These are phyloP conservation scores for Monosporozyma unispora DNA, from an alignment of 805 yeast species.

Conservation along the genomic window DNA sequence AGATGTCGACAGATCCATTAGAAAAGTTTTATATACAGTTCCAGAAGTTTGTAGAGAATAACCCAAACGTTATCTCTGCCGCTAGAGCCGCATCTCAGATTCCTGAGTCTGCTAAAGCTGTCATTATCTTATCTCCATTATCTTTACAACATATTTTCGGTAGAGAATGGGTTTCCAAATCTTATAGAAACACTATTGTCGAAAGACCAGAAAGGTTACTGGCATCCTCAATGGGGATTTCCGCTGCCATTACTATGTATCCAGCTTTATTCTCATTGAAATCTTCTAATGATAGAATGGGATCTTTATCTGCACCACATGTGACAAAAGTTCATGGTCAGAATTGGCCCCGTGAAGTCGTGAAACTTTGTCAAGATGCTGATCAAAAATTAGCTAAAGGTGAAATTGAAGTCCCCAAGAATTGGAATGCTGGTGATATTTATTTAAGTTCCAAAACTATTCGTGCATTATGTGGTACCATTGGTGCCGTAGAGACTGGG, in stretches of 20 bases:
- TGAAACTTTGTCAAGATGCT: slow-evolving; percentile 51
- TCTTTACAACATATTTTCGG: slow-evolving; percentile 67
- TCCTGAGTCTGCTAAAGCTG: slow-evolving; percentile 40
- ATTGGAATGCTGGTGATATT: slow-evolving; percentile 80
- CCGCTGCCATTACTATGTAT: slow-evolving; percentile 61
- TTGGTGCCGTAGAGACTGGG: slow-evolving; percentile 68
- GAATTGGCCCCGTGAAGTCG: slow-evolving; percentile 58
- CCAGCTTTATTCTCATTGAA: slow-evolving; percentile 49
- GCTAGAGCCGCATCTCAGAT: slow-evolving; percentile 28
- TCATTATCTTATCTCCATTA: slow-evolving; percentile 58
- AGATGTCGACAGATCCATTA: slow-evolving; percentile 23
- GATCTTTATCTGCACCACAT: slow-evolving; percentile 47
- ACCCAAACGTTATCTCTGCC: slow-evolving; percentile 30
- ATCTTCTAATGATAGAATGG: slow-evolving; percentile 33
- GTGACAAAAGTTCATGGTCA: slow-evolving; percentile 63
- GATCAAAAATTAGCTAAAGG: slow-evolving; percentile 42
- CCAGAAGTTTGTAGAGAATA: slow-evolving; percentile 34
- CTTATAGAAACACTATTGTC: slow-evolving; percentile 58
- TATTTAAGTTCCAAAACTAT: slow-evolving; percentile 59
- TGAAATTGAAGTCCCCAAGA: slow-evolving; percentile 65
- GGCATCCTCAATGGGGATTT: slow-evolving; percentile 70
- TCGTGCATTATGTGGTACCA: slow-evolving; percentile 64
- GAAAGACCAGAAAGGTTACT: slow-evolving; percentile 75
- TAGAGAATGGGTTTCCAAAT: slow-evolving; percentile 65
- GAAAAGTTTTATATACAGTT: slow-evolving; percentile 37